Percentiles rank a stretch among this genome's conserved stretches.
These are phyloP conservation scores for Starmerella geochares DNA, from an alignment of 805 yeast genomes.

Conservation along the genomic window DNA sequence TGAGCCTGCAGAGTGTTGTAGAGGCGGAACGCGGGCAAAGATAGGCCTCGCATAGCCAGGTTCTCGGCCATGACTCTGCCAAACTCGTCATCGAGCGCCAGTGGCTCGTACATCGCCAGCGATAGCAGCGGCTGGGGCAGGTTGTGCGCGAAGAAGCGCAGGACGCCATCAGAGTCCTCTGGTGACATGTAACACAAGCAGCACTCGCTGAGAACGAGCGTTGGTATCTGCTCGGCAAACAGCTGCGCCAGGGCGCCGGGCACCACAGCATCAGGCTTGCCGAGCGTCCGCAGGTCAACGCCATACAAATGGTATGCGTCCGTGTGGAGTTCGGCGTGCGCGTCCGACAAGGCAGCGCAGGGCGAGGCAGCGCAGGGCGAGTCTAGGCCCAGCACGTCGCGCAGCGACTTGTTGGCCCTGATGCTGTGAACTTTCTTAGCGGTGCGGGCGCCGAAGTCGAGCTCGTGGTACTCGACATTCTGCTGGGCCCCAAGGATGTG, in stretches of 20 bases:
- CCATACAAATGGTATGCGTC: constrained; percentile 44
- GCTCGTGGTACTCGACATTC: constrained; percentile 42
- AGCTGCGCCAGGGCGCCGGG: background rate
- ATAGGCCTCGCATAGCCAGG: constrained; percentile 49
- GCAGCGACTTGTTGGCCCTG: constrained; percentile 29
- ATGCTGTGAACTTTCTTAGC: constrained; percentile 45
- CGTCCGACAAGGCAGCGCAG: no score
- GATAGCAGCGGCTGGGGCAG: constrained; percentile 27
- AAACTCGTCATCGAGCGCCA: constrained; percentile 50
- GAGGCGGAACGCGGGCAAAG: constrained; percentile 45
- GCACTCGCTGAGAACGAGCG: constrained; percentile 62
- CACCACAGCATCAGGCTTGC: constrained; percentile 21
- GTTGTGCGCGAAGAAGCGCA: constrained; percentile 36
- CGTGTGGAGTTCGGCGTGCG: background rate
- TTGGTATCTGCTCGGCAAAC: constrained; percentile 35
- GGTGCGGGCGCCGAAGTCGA: constrained; percentile 52
- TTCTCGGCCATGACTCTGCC: constrained; percentile 61
- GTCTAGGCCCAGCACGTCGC: constrained; percentile 24
- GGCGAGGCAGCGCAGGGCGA: no score
- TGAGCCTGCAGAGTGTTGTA: constrained; percentile 42
- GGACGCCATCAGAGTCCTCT: constrained; percentile 37
- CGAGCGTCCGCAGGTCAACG: constrained; percentile 41
- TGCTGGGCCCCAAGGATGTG: constrained; percentile 34
- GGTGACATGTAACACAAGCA: constrained; percentile 61
- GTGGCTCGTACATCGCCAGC: constrained; percentile 58